phyloP scores from a whole-genome alignment of 148 eudicot genomes.

The Rhododendron molle region DNA sequence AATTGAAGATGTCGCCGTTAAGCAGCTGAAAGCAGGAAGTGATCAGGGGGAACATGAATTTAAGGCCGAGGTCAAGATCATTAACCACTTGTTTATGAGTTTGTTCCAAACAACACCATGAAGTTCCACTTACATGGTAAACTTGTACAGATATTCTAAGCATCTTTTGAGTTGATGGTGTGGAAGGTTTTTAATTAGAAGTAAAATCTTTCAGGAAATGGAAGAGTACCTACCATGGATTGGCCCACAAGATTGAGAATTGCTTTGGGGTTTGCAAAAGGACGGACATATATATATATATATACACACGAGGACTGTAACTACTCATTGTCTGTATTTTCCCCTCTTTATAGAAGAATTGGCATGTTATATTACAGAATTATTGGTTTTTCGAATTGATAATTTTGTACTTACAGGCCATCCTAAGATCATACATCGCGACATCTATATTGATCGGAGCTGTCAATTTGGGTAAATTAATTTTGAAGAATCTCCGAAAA shows the following conservation, averaged over 20 bases:
- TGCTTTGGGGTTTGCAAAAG: slow-evolving; percentile 75
- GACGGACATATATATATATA: slow-evolving; percentile 68
- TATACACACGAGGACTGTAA: slow-evolving; percentile 79
- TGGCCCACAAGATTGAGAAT: slow-evolving; percentile 63
- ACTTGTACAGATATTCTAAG: background rate
- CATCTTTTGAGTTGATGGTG: background rate
- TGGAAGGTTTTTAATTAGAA: slow-evolving; percentile 10
- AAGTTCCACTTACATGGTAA: slow-evolving; percentile 84
- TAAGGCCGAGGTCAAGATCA: too few relatives aligned
- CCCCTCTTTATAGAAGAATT: background rate
- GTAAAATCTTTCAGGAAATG: slow-evolving; percentile 39
- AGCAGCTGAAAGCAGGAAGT: too few relatives aligned
- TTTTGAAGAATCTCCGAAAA: too few relatives aligned
- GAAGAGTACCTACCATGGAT: slow-evolving; percentile 52
- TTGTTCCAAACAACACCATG: slow-evolving; percentile 34
- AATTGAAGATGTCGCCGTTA: too few relatives aligned
- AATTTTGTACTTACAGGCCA: slow-evolving; percentile 47
- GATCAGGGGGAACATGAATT: too few relatives aligned
- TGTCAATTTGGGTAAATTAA: too few relatives aligned
- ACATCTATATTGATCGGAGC: slow-evolving; percentile 26
- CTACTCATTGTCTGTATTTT: slow-evolving; percentile 12
- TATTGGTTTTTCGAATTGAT: slow-evolving; percentile 7
- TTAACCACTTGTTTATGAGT: too few relatives aligned
- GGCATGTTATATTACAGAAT: background rate
- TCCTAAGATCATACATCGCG: slow-evolving; percentile 93